Evolutionary conservation across 306 rosid species (phyloP).

Genomic region (Gleditsia sinensis): DNA sequence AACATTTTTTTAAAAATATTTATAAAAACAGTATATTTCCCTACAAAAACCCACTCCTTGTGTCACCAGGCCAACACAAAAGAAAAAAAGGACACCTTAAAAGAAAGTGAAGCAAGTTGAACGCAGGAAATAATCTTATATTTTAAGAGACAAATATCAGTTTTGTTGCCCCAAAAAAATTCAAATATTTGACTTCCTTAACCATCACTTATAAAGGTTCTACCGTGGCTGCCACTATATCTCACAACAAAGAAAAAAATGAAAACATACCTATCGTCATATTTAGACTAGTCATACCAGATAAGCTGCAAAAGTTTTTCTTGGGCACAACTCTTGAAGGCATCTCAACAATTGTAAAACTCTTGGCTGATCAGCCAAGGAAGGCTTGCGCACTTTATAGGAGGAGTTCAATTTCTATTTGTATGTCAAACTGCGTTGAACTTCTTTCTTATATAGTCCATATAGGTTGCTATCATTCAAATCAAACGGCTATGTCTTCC

Average conservation of each 20-base stretch:
- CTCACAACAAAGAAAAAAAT: neutral
- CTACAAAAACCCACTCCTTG: too few species aligned
- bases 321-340: neutral
- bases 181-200: neutral
- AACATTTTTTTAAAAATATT: too few species aligned
- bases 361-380: constrained; percentile 29
- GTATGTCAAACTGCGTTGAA: constrained; percentile 1
- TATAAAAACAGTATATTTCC: too few species aligned
- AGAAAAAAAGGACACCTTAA: neutral
- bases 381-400: constrained; percentile 7
- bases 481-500: constrained; percentile 31
- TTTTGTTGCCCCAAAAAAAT: neutral
- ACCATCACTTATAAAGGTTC: neutral
- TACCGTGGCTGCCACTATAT: neutral
- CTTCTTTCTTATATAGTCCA: constrained; percentile 13
- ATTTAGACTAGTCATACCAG: neutral
- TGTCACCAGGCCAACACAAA: too few species aligned
- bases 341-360: constrained; percentile 17
- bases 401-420: constrained; percentile 9
- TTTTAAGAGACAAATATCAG: neutral
- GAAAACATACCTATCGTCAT: constrained; percentile 24
- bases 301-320: constrained; percentile 23
- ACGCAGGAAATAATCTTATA: neutral
- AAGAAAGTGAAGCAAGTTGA: neutral
- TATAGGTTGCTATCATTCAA: constrained; percentile 25